Evolutionary conservation across 2,329 filamentous ascomycete species (phyloP).

Genomic region (Diplodia scrobiculata): DNA sequence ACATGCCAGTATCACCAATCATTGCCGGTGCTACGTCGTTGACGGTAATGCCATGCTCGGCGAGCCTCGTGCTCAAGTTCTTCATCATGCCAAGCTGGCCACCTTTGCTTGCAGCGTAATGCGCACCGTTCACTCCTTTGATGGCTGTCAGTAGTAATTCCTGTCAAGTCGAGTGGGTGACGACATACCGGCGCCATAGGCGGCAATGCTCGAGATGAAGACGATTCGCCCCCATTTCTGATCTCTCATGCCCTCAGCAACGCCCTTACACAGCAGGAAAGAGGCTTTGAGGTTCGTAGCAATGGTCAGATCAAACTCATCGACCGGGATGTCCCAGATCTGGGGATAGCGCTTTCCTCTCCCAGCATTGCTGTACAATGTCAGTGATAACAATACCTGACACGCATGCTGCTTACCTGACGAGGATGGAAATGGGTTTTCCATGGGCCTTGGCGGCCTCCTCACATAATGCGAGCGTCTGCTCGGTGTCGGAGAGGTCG

Average conservation of each 20-base stretch:
- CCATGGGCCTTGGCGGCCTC: constrained; percentile 58
- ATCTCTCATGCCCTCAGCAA: constrained; percentile 62
- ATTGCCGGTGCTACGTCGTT: constrained; percentile 71
- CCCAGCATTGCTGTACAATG: constrained; percentile 57
- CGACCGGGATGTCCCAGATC: constrained; percentile 60
- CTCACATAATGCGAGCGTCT: constrained; percentile 58
- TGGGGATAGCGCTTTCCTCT: constrained; percentile 63
- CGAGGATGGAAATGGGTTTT: constrained; percentile 62
- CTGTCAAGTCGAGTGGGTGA: background rate
- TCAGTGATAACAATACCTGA: background rate
- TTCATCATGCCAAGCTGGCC: constrained; percentile 67
- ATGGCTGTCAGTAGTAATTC: constrained; percentile 61
- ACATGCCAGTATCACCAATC: constrained; percentile 56
- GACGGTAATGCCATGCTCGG: constrained; percentile 63
- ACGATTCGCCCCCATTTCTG: constrained; percentile 66
- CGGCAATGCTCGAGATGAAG: constrained; percentile 65
- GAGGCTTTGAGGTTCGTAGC: constrained; percentile 64
- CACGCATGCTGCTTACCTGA: constrained; percentile 45
- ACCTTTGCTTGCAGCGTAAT: constrained; percentile 63
- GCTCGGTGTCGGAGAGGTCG: constrained; percentile 58
- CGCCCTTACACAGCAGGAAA: constrained; percentile 63
- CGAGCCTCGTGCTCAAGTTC: constrained; percentile 63
- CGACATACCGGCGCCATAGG: constrained; percentile 55
- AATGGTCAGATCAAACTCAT: constrained; percentile 66
- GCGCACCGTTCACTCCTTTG: constrained; percentile 40